Base-by-base conservation (phyloP, 2,329 filamentous ascomycete genomes). In the Verruconis gallopava region DNA sequence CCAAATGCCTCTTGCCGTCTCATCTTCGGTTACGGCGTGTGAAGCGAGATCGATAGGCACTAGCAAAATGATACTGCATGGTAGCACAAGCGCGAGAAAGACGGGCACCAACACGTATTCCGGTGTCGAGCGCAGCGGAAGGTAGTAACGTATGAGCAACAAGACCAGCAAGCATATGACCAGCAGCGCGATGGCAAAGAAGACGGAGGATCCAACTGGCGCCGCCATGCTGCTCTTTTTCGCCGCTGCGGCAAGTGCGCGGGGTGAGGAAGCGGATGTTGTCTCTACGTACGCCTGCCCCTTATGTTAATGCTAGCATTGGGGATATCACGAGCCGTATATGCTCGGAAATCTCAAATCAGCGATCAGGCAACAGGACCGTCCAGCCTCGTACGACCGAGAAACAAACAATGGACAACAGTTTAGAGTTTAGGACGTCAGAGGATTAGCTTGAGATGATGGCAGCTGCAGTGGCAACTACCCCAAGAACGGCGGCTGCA, bases 11-110 rank as follows among this genome's bases (percentile, higher is more conserved):
- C 80, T 75, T 13, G 75, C 72, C 13, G 74, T 71, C 46, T 74
- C 77, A 60, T 82, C 80, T 46, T 82, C 78, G 39, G 78, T 77
- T 37, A 77, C 73, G 17, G 84, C 80, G 55, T 76, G 89, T 4
- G 88, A 94, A 1, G 89, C 88, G 50, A 98, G 77, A 61, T 98
- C 91, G 59, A 98, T 93, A 4, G 91, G 91, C 4, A 98, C 86
- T 17, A 98, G 75, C 18, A 98, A 69, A 18, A 96, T 77, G 54
- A 93, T 89, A 59, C 83, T 88, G 37, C 85, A 85, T 9, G 91
- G 93, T 4, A 98, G 75, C 55, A 85, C 88, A 51, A 98, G 73
- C n/a, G 89, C 85, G 50, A 98, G 81, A 66, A 98, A 98, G 47
- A 98, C 85, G 25, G 91, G 89, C 2, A 95, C 73, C 39, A 86